Percentiles rank a stretch among this genome's conserved stretches.
phyloP scores from a whole-genome alignment of 2,329 filamentous ascomycete genomes.

The Fusarium torreyae region DNA sequence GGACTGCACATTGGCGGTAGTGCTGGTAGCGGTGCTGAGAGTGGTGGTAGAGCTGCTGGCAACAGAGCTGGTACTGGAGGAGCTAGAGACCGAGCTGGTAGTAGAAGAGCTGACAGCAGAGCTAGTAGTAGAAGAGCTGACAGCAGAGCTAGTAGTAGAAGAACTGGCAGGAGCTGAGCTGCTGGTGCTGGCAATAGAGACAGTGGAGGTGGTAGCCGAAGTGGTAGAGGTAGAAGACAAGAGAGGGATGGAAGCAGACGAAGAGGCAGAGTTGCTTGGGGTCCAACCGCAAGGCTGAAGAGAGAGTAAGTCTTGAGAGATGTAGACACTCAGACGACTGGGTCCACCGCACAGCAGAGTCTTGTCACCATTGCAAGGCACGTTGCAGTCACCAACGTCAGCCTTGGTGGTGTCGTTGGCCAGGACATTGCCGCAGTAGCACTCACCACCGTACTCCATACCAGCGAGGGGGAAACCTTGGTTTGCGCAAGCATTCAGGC shows the following conservation, averaged over 20 bases:
- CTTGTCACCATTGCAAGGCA: constrained; percentile 66
- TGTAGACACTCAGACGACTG: constrained; percentile 61
- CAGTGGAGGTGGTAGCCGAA: constrained; percentile 14
- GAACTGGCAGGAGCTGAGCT: constrained; percentile 2
- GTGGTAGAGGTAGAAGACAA: constrained; percentile 31
- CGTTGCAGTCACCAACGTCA: constrained; percentile 61
- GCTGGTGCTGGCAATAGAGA: constrained; percentile 8
- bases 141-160: neutral
- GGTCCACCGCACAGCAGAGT: constrained; percentile 61
- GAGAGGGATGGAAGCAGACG: constrained; percentile 13
- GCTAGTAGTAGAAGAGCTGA: constrained; percentile 10
- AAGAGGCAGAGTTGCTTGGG: constrained; percentile 39
- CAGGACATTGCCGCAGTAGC: constrained; percentile 68
- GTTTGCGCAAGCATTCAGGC: constrained; percentile 60
- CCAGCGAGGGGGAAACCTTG: constrained; percentile 65
- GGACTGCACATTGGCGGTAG: constrained; percentile 29
- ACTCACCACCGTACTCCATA: constrained; percentile 64
- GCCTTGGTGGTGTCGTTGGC: constrained; percentile 62
- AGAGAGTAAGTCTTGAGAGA: constrained; percentile 65
- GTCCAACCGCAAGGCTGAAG: constrained; percentile 64
- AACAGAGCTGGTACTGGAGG: constrained; percentile 43
- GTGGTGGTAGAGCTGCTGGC: constrained; percentile 50
- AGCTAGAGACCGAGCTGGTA: constrained; percentile 27
- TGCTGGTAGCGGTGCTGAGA: constrained; percentile 55
- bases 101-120: constrained; percentile 21